Percentiles rank a stretch among this genome's conserved stretches.
These are phyloP conservation scores for Sequoia sempervirens DNA, from an alignment of 75 land plant genomes.

Conservation along the genomic window DNA sequence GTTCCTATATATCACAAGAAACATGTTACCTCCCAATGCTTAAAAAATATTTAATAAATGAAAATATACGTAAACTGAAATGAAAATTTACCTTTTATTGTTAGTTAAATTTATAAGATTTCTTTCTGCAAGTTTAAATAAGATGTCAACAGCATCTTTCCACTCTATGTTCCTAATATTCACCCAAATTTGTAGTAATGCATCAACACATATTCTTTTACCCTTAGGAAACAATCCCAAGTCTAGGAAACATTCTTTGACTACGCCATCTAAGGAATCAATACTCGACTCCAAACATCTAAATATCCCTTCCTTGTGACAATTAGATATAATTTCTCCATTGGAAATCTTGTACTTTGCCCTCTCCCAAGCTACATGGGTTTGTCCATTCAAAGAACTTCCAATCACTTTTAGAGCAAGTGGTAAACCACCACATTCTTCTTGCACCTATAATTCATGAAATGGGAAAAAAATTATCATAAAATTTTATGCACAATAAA, in stretches of 20 bases:
- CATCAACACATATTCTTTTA: conserved; percentile 30
- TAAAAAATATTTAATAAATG: not conserved
- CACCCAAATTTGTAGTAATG: conserved; percentile 34
- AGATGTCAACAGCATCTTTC: conserved; percentile 43
- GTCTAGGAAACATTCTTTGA: conserved; percentile 50
- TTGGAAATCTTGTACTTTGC: too few relatives aligned
- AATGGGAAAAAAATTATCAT: too few relatives aligned
- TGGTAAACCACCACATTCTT: conserved; percentile 24
- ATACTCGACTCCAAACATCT: too few relatives aligned
- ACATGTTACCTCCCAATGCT: not conserved
- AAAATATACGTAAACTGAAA: not conserved
- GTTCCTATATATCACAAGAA: not conserved
- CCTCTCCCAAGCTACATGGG: too few relatives aligned
- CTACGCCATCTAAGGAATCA: too few relatives aligned
- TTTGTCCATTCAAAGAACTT: too few relatives aligned
- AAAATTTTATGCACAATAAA: too few relatives aligned
- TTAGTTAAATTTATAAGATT: conserved; percentile 46
- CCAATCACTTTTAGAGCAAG: too few relatives aligned
- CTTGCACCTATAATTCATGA: conserved; percentile 7
- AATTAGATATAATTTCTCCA: too few relatives aligned
- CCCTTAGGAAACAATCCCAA: conserved; percentile 54
- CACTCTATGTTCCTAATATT: conserved; percentile 39
- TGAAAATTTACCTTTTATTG: not conserved
- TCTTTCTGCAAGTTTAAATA: conserved; percentile 45
- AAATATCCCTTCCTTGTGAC: too few relatives aligned